phyloP scores from a whole-genome alignment of 2,329 filamentous ascomycete species.

The Reticulascus tulasneorum region DNA sequence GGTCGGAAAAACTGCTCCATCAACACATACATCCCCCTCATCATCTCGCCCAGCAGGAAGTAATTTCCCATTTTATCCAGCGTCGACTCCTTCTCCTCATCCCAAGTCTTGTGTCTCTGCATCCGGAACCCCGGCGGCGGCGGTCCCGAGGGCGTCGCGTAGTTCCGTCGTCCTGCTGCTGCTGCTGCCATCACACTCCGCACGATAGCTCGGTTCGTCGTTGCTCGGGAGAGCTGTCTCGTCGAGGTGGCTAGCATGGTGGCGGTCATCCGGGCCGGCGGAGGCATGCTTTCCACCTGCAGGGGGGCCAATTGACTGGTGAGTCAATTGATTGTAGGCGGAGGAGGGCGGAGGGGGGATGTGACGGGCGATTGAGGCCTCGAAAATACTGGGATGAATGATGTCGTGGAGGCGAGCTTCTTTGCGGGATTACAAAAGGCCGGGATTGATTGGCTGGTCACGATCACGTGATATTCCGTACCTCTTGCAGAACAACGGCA shows the following conservation, averaged over 20 bases:
- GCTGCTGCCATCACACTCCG: constrained; percentile 12
- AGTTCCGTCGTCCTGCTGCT: constrained; percentile 26
- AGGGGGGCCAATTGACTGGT: constrained; percentile 11
- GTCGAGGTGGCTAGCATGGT: constrained; percentile 13
- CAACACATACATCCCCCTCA: constrained; percentile 95
- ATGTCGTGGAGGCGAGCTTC: constrained; percentile 15
- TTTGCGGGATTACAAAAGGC: constrained; percentile 18
- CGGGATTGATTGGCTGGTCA: constrained; percentile 11
- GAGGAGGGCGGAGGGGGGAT: constrained; percentile 1
- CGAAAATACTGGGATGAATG: constrained; percentile 8
- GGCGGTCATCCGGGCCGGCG: constrained; percentile 12
- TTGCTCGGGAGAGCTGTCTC: constrained; percentile 10
- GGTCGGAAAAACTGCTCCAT: constrained; percentile 98
- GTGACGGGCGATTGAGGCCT: constrained; percentile 2
- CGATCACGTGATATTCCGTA: constrained; percentile 8
- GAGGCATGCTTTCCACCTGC: constrained; percentile 11
- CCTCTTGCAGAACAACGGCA: too few species aligned
- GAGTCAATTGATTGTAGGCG: constrained; percentile 6
- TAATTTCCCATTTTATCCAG: constrained; percentile 86
- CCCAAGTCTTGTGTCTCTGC: constrained; percentile 70
- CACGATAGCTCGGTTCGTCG: constrained; percentile 6
- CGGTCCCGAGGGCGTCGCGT: constrained; percentile 70
- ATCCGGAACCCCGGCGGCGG: constrained; percentile 80
- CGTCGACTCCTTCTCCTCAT: constrained; percentile 71
- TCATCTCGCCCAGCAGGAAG: constrained; percentile 94